These are phyloP conservation scores for Aspergillus incahuasiensis DNA, from an alignment of 495 filamentous ascomycete genomes.

Conservation along the genomic window DNA sequence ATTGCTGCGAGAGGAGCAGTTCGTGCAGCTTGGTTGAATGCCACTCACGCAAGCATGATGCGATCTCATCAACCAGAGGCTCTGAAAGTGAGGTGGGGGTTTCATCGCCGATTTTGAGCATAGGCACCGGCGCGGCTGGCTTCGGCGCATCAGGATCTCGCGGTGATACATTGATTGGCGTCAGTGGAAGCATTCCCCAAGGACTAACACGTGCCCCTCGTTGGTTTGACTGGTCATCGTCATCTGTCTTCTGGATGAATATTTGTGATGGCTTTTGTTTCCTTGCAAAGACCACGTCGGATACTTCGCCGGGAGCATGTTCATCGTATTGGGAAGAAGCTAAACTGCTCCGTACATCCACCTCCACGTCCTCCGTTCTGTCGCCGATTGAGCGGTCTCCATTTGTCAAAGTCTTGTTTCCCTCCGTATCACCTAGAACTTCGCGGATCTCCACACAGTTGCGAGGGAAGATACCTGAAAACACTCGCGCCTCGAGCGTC, in stretches of 20 bases:
- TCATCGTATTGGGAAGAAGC: conserved; percentile 28
- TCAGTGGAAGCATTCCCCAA: conserved; percentile 29
- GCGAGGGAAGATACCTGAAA: conserved; percentile 92
- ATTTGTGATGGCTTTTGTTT: conserved; percentile 43
- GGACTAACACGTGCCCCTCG: conserved; percentile 25
- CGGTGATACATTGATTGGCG: conserved; percentile 33
- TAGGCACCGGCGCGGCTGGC: conserved; percentile 88
- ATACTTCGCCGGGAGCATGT: conserved; percentile 27
- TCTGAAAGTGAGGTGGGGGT: conserved; percentile 83
- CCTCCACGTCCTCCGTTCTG: conserved; percentile 15
- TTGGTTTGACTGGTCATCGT: conserved; percentile 28
- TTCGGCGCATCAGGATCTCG: conserved; percentile 57
- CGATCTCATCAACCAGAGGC: conserved; percentile 94
- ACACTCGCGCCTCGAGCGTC: conserved; percentile 90
- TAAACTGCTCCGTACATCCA: conserved; percentile 25
- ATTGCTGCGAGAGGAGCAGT: conserved; percentile 76
- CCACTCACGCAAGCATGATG: conserved; percentile 94
- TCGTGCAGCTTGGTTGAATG: conserved; percentile 96
- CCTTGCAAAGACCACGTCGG: conserved; percentile 37
- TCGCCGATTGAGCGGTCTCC: conserved; percentile 29
- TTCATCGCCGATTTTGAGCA: conserved; percentile 97
- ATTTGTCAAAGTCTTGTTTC: conserved; percentile 31
- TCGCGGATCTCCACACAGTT: conserved; percentile 86
- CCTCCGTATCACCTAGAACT: conserved; percentile 58
- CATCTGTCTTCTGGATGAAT: conserved; percentile 37